Conservation (phyloP, 768 basidiomycete species). For the Hygrophorus pudorinus region DNA sequence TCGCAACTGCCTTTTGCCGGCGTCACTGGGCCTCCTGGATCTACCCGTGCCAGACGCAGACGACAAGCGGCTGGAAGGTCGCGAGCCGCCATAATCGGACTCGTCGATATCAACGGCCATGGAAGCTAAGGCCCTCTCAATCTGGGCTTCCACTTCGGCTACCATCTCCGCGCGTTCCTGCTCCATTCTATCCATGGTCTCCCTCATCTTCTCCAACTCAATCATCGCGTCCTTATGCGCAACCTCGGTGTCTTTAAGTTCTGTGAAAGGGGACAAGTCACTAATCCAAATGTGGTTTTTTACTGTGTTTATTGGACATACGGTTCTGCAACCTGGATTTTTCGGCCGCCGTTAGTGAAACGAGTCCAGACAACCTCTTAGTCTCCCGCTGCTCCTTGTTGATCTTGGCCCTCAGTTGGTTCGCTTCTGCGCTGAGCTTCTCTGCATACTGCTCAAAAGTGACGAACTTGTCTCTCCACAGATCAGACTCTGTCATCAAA, state of each 20-base stretch:
- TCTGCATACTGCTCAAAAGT: slow-evolving; percentile 93
- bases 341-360: slow-evolving; percentile 68
- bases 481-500: slow-evolving; percentile 82
- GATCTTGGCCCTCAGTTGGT: slow-evolving; percentile 77
- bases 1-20: slow-evolving; percentile 45
- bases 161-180: slow-evolving; percentile 82
- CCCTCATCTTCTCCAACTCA: slow-evolving; percentile 80
- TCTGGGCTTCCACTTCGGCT: slow-evolving; percentile 88
- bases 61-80: slow-evolving; percentile 60
- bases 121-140: slow-evolving; percentile 74
- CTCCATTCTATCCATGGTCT: slow-evolving; percentile 82
- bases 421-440: slow-evolving; percentile 78
- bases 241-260: slow-evolving; percentile 70
- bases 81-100: slow-evolving; percentile 53
- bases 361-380: slow-evolving; percentile 70
- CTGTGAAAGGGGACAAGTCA: slow-evolving; percentile 26
- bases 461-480: slow-evolving; percentile 92
- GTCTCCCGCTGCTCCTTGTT: slow-evolving; percentile 88
- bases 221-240: slow-evolving; percentile 71
- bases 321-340: slow-evolving; percentile 71
- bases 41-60: slow-evolving; percentile 39
- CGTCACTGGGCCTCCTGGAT: slow-evolving; percentile 55
- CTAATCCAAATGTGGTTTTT: background rate
- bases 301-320: slow-evolving; percentile 28
- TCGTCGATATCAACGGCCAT: slow-evolving; percentile 75